Evolutionary conservation across 495 filamentous ascomycete species (phyloP), one percentile per base, ranked within the genome.

Genomic region (Immersiella caudata): DNA sequence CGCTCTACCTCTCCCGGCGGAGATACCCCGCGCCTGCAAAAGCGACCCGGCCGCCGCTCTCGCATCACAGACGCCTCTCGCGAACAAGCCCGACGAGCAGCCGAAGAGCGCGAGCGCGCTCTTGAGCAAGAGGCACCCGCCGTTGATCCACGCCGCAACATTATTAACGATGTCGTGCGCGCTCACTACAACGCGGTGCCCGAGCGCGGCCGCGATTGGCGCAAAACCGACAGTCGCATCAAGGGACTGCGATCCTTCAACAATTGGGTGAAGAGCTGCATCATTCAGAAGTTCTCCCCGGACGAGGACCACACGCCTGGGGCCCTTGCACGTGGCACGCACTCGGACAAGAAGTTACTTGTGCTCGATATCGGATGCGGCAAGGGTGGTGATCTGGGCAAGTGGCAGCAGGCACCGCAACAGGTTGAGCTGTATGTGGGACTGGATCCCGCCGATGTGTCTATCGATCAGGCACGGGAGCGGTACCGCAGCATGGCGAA

Each of bases 121-220:
- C 16, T 35, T 8, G 33, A 68, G 40, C n/a, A 68, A 21, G 58
- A 62, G 57, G 21, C 25, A 21, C 22, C 21, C 79, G 70, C 20
- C 33, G 65, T 27, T 24, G 64, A 69, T 12, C 71, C 73, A 21
- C 74, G 70, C 74, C 82, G 67, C 72, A 71, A 79, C 8, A 88
- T 89, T 8, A 89, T 93, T 58, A 87, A 93, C 65, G 93, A 99
- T 70, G 88, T 94, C 0, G 96, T 97, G 18, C 85, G 88, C 12
- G 89, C 94, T 58, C 94, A 97, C 78, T 99, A 99, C 84, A 99
- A 99, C 71, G 87, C 91, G n/a, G 94, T 97, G 1, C 93, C 93
- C 0, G 88, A 94, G 77, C 87, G 96, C 9, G 95, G 95, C 14
- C 88, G 93, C 20, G 92, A 97, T 67, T 99, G 95, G 95, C 88